These are phyloP conservation scores for Pseudocercospora cruenta DNA, from an alignment of 2,329 filamentous ascomycete genomes.

Conservation along the genomic window DNA sequence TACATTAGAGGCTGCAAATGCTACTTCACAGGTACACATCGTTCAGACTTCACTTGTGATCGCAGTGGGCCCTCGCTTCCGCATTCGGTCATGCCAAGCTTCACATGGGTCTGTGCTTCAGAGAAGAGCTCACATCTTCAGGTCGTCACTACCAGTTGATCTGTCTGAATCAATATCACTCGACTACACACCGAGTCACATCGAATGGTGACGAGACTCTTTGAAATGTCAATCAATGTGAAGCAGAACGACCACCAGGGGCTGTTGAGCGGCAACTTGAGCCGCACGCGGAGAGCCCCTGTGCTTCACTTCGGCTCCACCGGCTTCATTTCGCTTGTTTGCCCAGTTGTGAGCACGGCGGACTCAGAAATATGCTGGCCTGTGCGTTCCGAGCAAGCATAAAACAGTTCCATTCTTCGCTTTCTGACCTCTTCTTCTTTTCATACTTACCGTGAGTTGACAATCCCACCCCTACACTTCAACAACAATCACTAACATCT, in stretches of 20 bases:
- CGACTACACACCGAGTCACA: neutral
- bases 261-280: no score
- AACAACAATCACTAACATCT: neutral
- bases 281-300: no score
- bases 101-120: neutral
- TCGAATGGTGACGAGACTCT: neutral
- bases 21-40: neutral
- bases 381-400: no score
- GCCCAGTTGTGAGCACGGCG: neutral
- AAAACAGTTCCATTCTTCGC: neutral
- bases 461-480: neutral
- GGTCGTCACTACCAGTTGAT: neutral
- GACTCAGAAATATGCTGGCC: neutral
- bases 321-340: neutral
- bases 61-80: neutral
- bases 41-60: neutral
- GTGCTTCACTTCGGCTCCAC: neutral
- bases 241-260: neutral
- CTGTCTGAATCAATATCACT: neutral
- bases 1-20: neutral
- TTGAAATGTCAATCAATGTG: neutral
- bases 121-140: neutral
- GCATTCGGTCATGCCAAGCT: neutral
- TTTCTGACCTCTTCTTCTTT: neutral
- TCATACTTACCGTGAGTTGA: neutral